Percentiles rank a stretch among this genome's conserved stretches.
These are phyloP conservation scores for Metschnikowia lunata DNA, from an alignment of 805 yeast species.

Conservation along the genomic window DNA sequence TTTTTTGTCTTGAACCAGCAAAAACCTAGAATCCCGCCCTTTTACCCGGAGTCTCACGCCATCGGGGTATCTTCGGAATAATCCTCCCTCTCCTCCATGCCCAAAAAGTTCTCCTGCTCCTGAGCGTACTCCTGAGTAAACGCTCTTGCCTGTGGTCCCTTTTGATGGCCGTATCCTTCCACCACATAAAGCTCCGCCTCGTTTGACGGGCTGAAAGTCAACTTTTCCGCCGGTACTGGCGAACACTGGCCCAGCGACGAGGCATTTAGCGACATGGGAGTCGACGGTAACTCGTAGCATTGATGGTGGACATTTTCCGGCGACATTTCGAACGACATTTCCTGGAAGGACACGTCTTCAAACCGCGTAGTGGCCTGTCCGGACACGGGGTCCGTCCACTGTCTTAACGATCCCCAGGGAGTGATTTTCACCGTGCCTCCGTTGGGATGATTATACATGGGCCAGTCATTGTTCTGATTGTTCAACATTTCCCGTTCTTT, in stretches of 20 bases:
- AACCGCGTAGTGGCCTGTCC: conserved; percentile 46
- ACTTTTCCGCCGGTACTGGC: conserved; percentile 15
- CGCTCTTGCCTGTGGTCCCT: background rate
- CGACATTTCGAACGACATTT: conserved; percentile 18
- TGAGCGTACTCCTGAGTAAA: conserved; percentile 18
- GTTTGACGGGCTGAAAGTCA: conserved; percentile 31
- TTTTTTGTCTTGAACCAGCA: background rate
- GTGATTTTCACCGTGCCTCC: conserved; percentile 60
- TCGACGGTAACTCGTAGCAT: conserved; percentile 17
- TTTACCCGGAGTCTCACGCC: background rate
- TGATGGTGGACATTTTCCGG: conserved; percentile 6
- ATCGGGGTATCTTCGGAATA: conserved; percentile 13
- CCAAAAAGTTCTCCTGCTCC: conserved; percentile 38
- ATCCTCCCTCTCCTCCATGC: conserved; percentile 29
- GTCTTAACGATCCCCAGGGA: conserved; percentile 59
- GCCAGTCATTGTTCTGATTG: conserved; percentile 40
- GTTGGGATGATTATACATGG: conserved; percentile 55
- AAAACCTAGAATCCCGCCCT: background rate
- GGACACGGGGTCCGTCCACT: conserved; percentile 35
- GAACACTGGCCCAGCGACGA: conserved; percentile 13
- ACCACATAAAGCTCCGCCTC: conserved; percentile 39
- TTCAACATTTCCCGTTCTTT: conserved; percentile 15
- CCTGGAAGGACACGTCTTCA: conserved; percentile 37
- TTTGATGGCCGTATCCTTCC: conserved; percentile 24
- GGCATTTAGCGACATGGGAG: conserved; percentile 18